Conservation (phyloP, 2,329 filamentous ascomycete genomes). For the Trichoderma sp. region DNA sequence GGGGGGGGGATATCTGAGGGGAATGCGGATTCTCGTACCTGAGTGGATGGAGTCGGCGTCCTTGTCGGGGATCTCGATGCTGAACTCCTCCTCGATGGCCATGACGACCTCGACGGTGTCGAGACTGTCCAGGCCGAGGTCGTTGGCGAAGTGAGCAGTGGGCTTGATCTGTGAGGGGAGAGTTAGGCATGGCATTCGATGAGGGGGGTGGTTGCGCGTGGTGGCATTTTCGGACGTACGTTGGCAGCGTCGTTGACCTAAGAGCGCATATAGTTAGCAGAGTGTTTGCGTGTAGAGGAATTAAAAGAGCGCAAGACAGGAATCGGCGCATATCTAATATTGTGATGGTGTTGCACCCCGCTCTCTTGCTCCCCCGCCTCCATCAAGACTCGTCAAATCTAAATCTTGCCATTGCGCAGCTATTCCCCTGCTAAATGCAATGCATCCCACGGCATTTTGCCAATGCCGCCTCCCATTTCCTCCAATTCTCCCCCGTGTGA, state of each 20-base stretch:
- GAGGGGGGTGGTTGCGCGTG: background rate
- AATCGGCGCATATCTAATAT: background rate
- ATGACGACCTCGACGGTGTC: constrained; percentile 99
- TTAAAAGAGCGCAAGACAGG: background rate
- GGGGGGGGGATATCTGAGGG: too few relatives aligned
- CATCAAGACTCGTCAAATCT: background rate
- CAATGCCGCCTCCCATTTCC: background rate
- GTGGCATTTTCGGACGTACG: constrained; percentile 43
- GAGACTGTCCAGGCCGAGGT: constrained; percentile 93
- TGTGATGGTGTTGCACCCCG: background rate
- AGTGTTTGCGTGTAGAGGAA: background rate
- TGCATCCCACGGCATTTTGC: background rate
- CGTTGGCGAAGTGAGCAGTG: constrained; percentile 89
- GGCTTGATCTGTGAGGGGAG: constrained; percentile 64
- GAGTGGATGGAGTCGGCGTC: constrained; percentile 93
- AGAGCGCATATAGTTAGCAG: constrained; percentile 28
- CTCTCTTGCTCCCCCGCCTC: background rate
- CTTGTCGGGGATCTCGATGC: constrained; percentile 98
- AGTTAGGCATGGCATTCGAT: constrained; percentile 18
- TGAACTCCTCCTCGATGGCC: constrained; percentile 93
- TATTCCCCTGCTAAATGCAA: background rate
- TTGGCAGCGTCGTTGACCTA: constrained; percentile 67
- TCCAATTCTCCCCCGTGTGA: background rate
- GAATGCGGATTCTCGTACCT: constrained; percentile 55
- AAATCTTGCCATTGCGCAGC: background rate